phyloP scores from a whole-genome alignment of 2,329 filamentous ascomycete genomes.

The Dactylonectria estremocensis region DNA sequence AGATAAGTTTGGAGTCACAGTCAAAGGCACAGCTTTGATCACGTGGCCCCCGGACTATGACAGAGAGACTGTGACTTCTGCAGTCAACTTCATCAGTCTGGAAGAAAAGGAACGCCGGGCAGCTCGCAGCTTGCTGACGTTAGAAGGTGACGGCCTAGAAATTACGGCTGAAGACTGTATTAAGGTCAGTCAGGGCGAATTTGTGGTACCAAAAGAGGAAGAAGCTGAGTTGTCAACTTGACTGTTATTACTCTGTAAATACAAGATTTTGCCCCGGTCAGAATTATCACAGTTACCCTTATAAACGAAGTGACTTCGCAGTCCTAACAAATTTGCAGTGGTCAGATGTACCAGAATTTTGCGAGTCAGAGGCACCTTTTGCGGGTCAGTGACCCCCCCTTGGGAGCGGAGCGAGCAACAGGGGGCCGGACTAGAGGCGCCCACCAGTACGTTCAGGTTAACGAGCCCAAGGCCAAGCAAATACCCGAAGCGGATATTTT shows the following conservation, averaged over 20 bases:
- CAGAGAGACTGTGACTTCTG: neutral
- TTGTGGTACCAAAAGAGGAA: neutral
- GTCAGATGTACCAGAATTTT: too few species aligned
- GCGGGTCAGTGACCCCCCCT: too few species aligned
- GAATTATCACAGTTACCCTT: neutral
- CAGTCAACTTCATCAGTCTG: neutral
- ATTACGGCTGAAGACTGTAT: conserved; percentile 4
- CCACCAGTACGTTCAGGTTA: too few species aligned
- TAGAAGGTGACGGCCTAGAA: conserved; percentile 7
- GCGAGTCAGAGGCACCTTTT: too few species aligned
- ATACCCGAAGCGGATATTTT: too few species aligned
- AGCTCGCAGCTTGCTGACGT: neutral
- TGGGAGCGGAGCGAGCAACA: too few species aligned
- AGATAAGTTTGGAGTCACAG: neutral
- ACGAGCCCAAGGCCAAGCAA: too few species aligned
- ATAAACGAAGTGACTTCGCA: too few species aligned
- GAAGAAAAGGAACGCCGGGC: conserved; percentile 10
- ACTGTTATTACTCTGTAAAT: neutral
- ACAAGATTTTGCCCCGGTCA: neutral
- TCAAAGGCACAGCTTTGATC: neutral
- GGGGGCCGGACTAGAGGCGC: too few species aligned
- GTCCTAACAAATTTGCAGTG: too few species aligned
- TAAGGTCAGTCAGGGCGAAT: conserved; percentile 8
- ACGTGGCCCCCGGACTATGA: neutral
- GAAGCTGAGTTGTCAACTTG: neutral